Base-by-base conservation (phyloP, 768 basidiomycete genomes). In the Termitomyces heimii region DNA sequence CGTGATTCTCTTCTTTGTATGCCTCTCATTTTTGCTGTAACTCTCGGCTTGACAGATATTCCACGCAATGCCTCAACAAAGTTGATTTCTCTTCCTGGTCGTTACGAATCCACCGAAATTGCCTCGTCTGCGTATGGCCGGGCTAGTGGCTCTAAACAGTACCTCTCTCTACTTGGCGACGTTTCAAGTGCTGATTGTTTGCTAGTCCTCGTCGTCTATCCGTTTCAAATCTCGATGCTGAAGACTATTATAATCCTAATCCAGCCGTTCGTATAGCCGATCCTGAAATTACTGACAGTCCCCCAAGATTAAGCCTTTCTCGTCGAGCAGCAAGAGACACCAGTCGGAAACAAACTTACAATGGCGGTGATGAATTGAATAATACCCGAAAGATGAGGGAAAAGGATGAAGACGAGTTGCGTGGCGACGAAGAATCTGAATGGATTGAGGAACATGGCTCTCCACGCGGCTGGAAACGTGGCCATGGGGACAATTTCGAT, bases 381-480 rank as follows among this genome's bases (percentile, higher is more conserved):
- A 77, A 75, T 29, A 62, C 72, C 20, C 85, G 85, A 71, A 82
- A 81, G 68, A 74, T 76, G 55, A 78, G 81, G 56, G 70, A 80
- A n/a, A 80, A 80, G 47, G 75, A 70, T 37, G 76, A 79, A 45
- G 77, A 78, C 22, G 66, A 75, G 52, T 74, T 75, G 56, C 77
- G 80, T 61, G 78, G 73, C 13, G 78, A 79, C 44, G 80, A 80
- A 62, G 78, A 79, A 58, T 71, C 73, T 26, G 79, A 75, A 67
- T 69, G 74, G 74, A 53, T 70, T 31, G 64, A 68, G 51, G 44
- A 60, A 32, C 50, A 57, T 20, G 49, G 63, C 16, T 66, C 65
- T 26, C 73, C 69, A 57, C 79, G 82, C 55, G 79, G 77, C 10
- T 74, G 77, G 44, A 84, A 83, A 66, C 78, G 84, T 52, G 74